Percentiles rank a stretch among this genome's conserved stretches.
Evolutionary conservation across 1,139 yeast genomes (phyloP).

Genomic region (Saccharomycopsis crataegensis): DNA sequence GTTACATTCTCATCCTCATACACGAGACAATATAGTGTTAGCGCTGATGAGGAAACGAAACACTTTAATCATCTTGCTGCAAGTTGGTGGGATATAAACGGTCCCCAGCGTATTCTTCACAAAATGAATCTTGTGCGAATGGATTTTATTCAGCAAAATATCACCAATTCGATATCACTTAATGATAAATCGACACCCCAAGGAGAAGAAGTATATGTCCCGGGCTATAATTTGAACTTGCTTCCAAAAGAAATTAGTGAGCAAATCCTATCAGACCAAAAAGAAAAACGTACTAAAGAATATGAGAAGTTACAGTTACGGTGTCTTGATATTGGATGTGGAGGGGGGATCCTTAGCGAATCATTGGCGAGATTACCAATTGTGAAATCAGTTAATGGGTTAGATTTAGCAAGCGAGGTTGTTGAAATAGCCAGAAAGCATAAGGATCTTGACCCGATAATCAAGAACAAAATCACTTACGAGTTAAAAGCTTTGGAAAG

Average conservation of each 20-base stretch:
- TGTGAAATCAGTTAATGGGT: conserved; percentile 62
- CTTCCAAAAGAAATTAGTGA: conserved; percentile 49
- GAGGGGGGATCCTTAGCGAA: conserved; percentile 91
- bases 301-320: conserved; percentile 31
- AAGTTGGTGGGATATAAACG: conserved; percentile 94
- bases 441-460: conserved; percentile 53
- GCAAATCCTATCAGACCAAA: conserved; percentile 45
- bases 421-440: conserved; percentile 74
- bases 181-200: conserved; percentile 35
- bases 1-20: too few species aligned
- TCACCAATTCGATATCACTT: conserved; percentile 40
- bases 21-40: not conserved
- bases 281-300: conserved; percentile 36
- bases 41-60: conserved; percentile 44
- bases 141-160: conserved; percentile 70
- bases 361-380: conserved; percentile 71
- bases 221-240: conserved; percentile 66
- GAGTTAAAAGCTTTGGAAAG: conserved; percentile 56
- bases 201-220: conserved; percentile 52
- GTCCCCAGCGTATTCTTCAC: conserved; percentile 88
- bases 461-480: conserved; percentile 50
- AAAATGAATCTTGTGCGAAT: conserved; percentile 86
- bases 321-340: conserved; percentile 91
- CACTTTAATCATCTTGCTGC: conserved; percentile 85
- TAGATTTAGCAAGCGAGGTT: conserved; percentile 81